Conservation (phyloP, 1,284 basidiomycete species). For the Anthracocystis walkeri region DNA sequence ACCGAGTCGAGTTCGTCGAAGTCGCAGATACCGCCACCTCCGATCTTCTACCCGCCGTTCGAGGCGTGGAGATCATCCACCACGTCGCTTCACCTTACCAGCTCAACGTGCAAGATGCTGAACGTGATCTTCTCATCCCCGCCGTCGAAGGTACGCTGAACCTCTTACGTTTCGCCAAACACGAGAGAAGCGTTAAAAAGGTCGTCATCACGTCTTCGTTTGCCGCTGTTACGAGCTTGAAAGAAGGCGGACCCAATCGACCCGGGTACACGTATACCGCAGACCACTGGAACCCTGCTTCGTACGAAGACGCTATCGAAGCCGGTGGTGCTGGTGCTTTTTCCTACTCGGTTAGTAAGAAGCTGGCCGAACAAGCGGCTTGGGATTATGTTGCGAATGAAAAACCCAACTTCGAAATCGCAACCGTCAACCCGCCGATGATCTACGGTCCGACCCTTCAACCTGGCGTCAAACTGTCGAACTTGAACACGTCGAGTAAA, state of each 20-base stretch:
- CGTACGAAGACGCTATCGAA: slow-evolving; percentile 56
- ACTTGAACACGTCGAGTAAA: slow-evolving; percentile 61
- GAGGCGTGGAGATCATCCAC: slow-evolving; percentile 57
- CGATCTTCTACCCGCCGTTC: slow-evolving; percentile 65
- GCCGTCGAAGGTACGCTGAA: slow-evolving; percentile 69
- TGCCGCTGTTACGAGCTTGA: slow-evolving; percentile 60
- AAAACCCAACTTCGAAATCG: slow-evolving; percentile 47
- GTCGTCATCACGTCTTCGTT: slow-evolving; percentile 66
- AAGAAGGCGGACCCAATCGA: slow-evolving; percentile 59
- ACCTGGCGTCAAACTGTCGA: slow-evolving; percentile 46
- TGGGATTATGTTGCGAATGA: slow-evolving; percentile 60
- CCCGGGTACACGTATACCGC: slow-evolving; percentile 57
- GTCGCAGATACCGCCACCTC: slow-evolving; percentile 68
- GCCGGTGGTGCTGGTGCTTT: slow-evolving; percentile 56
- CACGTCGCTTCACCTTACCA: slow-evolving; percentile 62
- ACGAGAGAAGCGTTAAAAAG: slow-evolving; percentile 55
- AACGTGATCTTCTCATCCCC: slow-evolving; percentile 67
- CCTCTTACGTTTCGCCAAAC: slow-evolving; percentile 61
- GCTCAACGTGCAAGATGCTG: slow-evolving; percentile 63
- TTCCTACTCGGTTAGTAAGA: slow-evolving; percentile 62
- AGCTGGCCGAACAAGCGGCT: slow-evolving; percentile 63
- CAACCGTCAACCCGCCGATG: slow-evolving; percentile 63
- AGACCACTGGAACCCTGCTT: slow-evolving; percentile 59
- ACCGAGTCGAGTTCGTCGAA: slow-evolving; percentile 59
- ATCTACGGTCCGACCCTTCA: slow-evolving; percentile 61